Percentiles rank a stretch among this genome's conserved stretches.
phyloP scores from a whole-genome alignment of 148 eudicot genomes.

The Rhododendron vialii region DNA sequence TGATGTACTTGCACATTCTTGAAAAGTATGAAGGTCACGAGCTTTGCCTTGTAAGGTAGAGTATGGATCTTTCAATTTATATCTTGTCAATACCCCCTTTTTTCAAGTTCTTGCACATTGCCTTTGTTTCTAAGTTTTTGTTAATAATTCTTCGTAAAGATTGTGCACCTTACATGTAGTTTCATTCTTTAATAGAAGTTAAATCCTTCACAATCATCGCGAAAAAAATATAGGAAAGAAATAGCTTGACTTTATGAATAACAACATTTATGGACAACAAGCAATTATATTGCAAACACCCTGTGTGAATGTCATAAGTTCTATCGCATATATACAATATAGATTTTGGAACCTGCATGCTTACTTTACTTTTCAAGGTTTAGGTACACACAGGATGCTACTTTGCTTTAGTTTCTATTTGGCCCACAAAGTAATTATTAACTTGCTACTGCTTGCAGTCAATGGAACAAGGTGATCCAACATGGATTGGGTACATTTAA shows the following conservation, averaged over 20 bases:
- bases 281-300: not conserved
- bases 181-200: not conserved
- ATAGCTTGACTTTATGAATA: not conserved
- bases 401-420: not conserved
- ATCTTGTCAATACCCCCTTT: not conserved
- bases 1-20: no score
- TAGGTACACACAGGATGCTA: not conserved
- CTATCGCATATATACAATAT: not conserved
- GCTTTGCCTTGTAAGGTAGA: not conserved
- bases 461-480: constrained; percentile 93
- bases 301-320: not conserved
- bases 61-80: not conserved
- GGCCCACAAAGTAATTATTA: not conserved
- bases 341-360: not conserved
- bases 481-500: constrained; percentile 89
- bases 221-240: not conserved
- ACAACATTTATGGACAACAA: not conserved
- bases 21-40: not conserved
- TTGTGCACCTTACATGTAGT: not conserved
- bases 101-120: not conserved
- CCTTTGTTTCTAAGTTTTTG: not conserved
- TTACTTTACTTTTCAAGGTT: not conserved
- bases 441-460: constrained; percentile 48
- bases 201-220: not conserved
- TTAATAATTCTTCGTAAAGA: not conserved